Conservation (phyloP, 176 grass and related monocot species). For the Phyllostachys edulis region DNA sequence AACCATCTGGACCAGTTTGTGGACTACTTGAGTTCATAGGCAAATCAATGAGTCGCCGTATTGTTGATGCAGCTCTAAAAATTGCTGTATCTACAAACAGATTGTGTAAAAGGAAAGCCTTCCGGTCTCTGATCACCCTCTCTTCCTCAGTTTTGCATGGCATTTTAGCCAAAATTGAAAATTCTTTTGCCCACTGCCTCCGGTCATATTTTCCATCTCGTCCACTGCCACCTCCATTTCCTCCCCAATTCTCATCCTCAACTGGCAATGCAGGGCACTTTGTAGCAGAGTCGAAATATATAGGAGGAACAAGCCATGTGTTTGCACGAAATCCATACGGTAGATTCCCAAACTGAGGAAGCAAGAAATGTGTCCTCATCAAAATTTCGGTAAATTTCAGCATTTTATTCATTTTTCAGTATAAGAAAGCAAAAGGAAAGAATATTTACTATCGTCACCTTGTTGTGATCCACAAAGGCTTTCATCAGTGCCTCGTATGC, state of each 20-base stretch:
- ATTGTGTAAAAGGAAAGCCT: slow-evolving; percentile 90
- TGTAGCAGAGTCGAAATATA: slow-evolving; percentile 62
- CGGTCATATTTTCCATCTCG: slow-evolving; percentile 59
- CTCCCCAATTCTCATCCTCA: slow-evolving; percentile 90
- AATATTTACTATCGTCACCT: slow-evolving; percentile 47
- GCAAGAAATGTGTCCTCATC: slow-evolving; percentile 18
- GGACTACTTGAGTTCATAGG: slow-evolving; percentile 25
- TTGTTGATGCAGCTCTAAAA: slow-evolving; percentile 73
- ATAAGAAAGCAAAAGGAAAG: slow-evolving; percentile 11
- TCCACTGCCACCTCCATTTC: slow-evolving; percentile 69
- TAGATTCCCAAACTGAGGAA: slow-evolving; percentile 91
- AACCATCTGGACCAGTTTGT: slow-evolving; percentile 29
- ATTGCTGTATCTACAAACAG: slow-evolving; percentile 92
- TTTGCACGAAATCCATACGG: slow-evolving; percentile 97
- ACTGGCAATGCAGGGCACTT: slow-evolving; percentile 56
- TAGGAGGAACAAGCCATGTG: slow-evolving; percentile 84
- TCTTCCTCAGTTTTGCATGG: slow-evolving; percentile 91
- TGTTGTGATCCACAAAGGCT: slow-evolving; percentile 93
- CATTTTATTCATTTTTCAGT: slow-evolving; percentile 1
- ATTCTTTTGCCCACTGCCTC: slow-evolving; percentile 76
- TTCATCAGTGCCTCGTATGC: slow-evolving; percentile 79
- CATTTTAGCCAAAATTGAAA: slow-evolving; percentile 68
- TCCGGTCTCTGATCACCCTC: slow-evolving; percentile 82
- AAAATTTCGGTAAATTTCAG: background rate
- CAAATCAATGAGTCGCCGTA: slow-evolving; percentile 44